A percentile compares a stretch with the other conserved stretches of the same genome.
These are phyloP conservation scores for Chenopodium berlandieri DNA, from an alignment of 148 eudicot species.

Conservation along the genomic window DNA sequence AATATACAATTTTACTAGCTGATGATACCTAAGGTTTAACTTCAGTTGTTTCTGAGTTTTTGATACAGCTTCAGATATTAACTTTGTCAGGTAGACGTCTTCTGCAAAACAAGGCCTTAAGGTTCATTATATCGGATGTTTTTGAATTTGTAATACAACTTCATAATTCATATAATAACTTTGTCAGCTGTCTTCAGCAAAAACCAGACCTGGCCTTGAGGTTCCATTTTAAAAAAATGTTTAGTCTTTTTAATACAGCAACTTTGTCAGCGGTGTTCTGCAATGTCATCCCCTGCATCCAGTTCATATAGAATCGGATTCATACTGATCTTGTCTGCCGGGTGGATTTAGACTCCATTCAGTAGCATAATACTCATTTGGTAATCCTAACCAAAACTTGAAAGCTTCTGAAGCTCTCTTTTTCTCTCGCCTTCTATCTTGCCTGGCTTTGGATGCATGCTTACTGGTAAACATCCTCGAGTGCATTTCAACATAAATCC, in stretches of 20 bases:
- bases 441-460: conserved; percentile 91
- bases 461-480: conserved; percentile 97
- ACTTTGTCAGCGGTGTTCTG: not conserved
- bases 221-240: too few species aligned
- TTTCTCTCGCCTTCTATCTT: conserved; percentile 75
- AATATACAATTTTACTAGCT: conserved; percentile 10
- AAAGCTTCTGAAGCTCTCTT: conserved; percentile 97
- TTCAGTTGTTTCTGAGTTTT: too few species aligned
- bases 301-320: conserved; percentile 21
- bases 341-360: conserved; percentile 71
- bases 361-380: conserved; percentile 75
- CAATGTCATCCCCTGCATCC: not conserved
- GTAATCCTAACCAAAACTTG: conserved; percentile 95
- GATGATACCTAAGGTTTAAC: not conserved
- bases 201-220: too few species aligned
- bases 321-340: conserved; percentile 38
- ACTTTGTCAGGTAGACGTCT: too few species aligned
- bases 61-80: too few species aligned
- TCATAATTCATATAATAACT: not conserved
- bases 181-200: not conserved
- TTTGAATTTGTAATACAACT: not conserved
- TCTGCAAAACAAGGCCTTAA: too few species aligned
- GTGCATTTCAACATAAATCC: conserved; percentile 98
- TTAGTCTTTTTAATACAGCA: conserved; percentile 1
- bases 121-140: too few species aligned